Percentiles rank a stretch among this genome's conserved stretches.
phyloP scores from a whole-genome alignment of 2,329 filamentous ascomycete genomes.

The Apiospora rasikravindrae region DNA sequence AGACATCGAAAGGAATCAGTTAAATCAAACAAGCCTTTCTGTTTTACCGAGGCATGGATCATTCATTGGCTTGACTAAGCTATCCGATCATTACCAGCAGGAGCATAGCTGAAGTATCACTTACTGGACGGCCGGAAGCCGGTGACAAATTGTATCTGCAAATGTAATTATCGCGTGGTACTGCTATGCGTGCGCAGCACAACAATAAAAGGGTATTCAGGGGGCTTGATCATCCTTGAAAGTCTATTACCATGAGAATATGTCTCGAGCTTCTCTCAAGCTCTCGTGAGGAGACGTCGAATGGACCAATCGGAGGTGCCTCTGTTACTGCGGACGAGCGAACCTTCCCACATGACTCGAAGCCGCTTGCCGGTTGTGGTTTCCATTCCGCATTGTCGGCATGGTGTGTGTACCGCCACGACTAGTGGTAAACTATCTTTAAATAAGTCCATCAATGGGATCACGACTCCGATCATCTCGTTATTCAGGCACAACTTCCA shows the following conservation, averaged over 20 bases:
- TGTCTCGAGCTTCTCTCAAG: neutral
- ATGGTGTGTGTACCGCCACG: neutral
- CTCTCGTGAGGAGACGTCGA: neutral
- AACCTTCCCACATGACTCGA: constrained; percentile 1
- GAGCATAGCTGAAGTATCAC: neutral
- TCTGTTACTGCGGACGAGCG: neutral
- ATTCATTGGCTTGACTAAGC: neutral
- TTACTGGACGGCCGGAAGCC: neutral
- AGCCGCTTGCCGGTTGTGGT: neutral
- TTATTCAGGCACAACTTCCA: neutral
- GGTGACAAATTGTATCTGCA: neutral
- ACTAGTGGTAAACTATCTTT: neutral
- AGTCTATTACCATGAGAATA: neutral
- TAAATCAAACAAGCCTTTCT: neutral
- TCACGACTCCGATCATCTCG: neutral
- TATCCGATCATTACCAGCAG: neutral
- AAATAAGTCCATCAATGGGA: neutral
- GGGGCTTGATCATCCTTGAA: neutral
- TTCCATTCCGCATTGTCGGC: neutral
- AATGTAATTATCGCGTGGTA: neutral
- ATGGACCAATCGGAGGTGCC: neutral
- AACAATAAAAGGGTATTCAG: neutral
- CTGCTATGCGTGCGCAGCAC: neutral
- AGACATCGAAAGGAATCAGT: neutral
- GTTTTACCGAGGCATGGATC: neutral